Percentiles rank a stretch among this genome's conserved stretches.
Evolutionary conservation across 129 eudicot species (phyloP).

Genomic region (Flaveria linearis): DNA sequence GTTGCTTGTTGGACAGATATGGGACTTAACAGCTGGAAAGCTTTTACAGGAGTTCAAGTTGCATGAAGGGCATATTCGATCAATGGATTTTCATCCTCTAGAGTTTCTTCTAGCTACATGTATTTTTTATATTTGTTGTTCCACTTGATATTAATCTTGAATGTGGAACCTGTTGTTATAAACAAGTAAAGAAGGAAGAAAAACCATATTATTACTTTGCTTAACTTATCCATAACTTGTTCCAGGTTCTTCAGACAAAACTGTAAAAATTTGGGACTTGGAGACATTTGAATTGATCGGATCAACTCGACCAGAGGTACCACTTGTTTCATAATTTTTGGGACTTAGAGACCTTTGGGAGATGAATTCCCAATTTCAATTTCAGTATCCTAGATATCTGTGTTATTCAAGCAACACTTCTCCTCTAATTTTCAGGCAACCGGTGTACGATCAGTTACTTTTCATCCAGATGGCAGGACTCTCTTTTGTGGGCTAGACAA

Average conservation of each 20-base stretch:
- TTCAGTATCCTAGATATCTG: background rate
- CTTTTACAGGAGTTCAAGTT: constrained; percentile 84
- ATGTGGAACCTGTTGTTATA: constrained; percentile 10
- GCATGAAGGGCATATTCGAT: constrained; percentile 89
- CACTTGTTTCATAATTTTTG: constrained; percentile 3
- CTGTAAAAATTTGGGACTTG: constrained; percentile 93
- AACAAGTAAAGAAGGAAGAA: constrained; percentile 15
- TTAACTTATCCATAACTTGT: background rate
- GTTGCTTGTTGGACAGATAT: constrained; percentile 53
- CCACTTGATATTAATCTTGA: background rate
- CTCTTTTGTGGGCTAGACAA: constrained; percentile 84
- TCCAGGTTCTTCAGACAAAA: constrained; percentile 96
- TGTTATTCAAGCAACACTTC: background rate
- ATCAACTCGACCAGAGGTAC: constrained; percentile 94
- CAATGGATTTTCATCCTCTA: constrained; percentile 89
- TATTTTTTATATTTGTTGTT: constrained; percentile 13
- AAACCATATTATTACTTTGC: background rate
- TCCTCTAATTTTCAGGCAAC: constrained; percentile 48
- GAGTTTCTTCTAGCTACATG: constrained; percentile 95
- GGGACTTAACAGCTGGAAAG: constrained; percentile 98
- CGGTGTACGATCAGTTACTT: constrained; percentile 79
- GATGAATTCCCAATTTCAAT: background rate
- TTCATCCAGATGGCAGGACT: constrained; percentile 92
- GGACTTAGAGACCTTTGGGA: background rate
- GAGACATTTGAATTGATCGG: constrained; percentile 99